Conservation (phyloP, 306 rosid species). For the Begonia loranthoides region DNA sequence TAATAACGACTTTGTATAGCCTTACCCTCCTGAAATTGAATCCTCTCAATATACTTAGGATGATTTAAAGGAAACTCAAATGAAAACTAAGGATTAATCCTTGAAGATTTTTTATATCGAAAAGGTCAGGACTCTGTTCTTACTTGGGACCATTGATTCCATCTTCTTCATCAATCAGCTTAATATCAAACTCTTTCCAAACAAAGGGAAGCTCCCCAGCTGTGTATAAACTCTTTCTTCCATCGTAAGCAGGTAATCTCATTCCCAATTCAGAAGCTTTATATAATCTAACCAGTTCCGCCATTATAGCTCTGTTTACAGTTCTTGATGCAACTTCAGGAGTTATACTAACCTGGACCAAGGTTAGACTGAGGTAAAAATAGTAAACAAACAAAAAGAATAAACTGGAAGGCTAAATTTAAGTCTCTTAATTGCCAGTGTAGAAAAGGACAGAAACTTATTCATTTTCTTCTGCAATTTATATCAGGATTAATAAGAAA, state of each 20-base stretch:
- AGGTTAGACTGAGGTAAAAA: conserved; percentile 5
- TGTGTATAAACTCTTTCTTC: conserved; percentile 86
- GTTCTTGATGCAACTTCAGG: conserved; percentile 85
- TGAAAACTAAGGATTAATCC: not conserved
- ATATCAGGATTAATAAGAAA: conserved; percentile 21
- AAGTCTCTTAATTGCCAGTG: conserved; percentile 34
- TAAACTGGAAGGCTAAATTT: conserved; percentile 24
- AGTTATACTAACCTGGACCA: conserved; percentile 66
- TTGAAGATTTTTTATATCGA: too few relatives aligned
- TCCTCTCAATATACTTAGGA: not conserved
- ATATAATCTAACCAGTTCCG: conserved; percentile 77
- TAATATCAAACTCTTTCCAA: conserved; percentile 74
- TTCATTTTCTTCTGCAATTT: conserved; percentile 18
- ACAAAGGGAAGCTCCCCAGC: conserved; percentile 95
- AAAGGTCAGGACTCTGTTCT: conserved; percentile 13
- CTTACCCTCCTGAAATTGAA: conserved; percentile 49
- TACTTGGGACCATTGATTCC: conserved; percentile 69
- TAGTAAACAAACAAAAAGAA: conserved; percentile 38
- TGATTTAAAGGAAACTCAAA: not conserved
- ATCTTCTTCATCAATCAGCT: conserved; percentile 62
- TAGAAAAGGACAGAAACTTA: conserved; percentile 37
- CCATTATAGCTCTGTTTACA: conserved; percentile 80
- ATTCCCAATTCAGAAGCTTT: conserved; percentile 76
- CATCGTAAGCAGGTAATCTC: conserved; percentile 98
- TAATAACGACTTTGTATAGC: conserved; percentile 70